Evolutionary conservation across 1,284 basidiomycete genomes (phyloP), one percentile per base, ranked within the genome.

Genomic region (Ganoderma sp.): DNA sequence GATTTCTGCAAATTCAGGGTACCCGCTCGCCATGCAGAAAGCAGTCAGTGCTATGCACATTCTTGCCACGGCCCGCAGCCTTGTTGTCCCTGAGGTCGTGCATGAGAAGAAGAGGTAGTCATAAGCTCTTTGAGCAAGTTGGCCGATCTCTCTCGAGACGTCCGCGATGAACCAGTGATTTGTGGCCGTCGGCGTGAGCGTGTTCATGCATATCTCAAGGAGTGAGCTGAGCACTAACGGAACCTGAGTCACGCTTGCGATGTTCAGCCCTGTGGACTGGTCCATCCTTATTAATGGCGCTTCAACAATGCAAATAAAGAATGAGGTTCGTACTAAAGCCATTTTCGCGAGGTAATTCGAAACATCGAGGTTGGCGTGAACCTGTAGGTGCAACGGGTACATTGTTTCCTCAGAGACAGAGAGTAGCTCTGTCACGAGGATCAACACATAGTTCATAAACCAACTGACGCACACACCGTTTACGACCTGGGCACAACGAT

Each of bases 81-180:
- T 82, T 42, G 79, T 76, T 19, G 70, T 63, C 12, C 79, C 72
- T 0, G 81, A 75, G 2, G 81, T 79, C 5, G 76, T 70, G 71
- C 81, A 85, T 48, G 76, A 73, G 14, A 82, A 85, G 52, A 85
- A 73, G 68, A 83, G 84, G 69, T 81, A 83, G 61, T 87, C 78
- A 69, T 88, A 85, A n/a, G 81, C 76, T 45, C 78, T 74, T 39
- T 80, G 77, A n/a, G 81, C 71, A 7, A 82, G 73, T 58, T 83
- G 82, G 10, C 82, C 76, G 3, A 82, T 75, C 39, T 78, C 79
- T 39, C 82, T 81, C 41, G 81, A 72, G 56, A 87, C 70, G 69
- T 89, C 86, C 17, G 76, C 74, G 4, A 88, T 78, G 65, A 88
- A 85, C 77, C 83, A 84, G 41, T 84, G 82, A 9, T 80, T 82